These are phyloP conservation scores for Macrolepiota dolichaula DNA, from an alignment of 768 basidiomycete genomes.

Conservation along the genomic window DNA sequence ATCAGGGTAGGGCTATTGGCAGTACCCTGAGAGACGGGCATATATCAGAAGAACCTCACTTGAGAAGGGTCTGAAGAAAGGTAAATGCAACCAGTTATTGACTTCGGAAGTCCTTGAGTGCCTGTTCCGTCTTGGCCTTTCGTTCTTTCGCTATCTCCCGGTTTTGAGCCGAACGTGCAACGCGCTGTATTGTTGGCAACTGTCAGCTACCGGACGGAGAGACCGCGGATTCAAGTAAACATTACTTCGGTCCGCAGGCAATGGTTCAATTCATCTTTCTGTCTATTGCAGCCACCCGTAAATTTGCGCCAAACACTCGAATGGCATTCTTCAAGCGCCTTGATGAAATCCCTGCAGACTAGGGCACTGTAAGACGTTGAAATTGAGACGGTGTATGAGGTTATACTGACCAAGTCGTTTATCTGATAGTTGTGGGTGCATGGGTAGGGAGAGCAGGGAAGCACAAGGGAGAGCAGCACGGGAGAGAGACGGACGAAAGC, in stretches of 20 bases:
- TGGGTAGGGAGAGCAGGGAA: slow-evolving; percentile 22
- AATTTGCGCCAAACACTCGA: slow-evolving; percentile 57
- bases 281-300: slow-evolving; percentile 66
- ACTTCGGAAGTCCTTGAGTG: slow-evolving; percentile 57
- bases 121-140: slow-evolving; percentile 54
- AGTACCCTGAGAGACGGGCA: not conserved
- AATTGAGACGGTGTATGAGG: not conserved
- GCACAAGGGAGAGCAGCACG: not conserved
- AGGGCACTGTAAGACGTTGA: slow-evolving; percentile 2
- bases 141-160: slow-evolving; percentile 58
- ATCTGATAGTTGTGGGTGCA: slow-evolving; percentile 75
- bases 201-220: slow-evolving; percentile 11
- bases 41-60: not conserved
- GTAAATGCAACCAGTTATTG: slow-evolving; percentile 32
- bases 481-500: not conserved
- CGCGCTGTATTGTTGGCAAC: slow-evolving; percentile 37
- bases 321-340: slow-evolving; percentile 75
- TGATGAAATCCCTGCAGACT: slow-evolving; percentile 77
- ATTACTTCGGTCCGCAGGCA: slow-evolving; percentile 71
- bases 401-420: slow-evolving; percentile 48
- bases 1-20: not conserved
- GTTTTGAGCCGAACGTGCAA: slow-evolving; percentile 57
- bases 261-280: slow-evolving; percentile 64
- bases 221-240: not conserved
- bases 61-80: slow-evolving; percentile 13